These are phyloP conservation scores for Pontederia paniculata DNA, from an alignment of 176 grass and related monocot genomes.

Conservation along the genomic window DNA sequence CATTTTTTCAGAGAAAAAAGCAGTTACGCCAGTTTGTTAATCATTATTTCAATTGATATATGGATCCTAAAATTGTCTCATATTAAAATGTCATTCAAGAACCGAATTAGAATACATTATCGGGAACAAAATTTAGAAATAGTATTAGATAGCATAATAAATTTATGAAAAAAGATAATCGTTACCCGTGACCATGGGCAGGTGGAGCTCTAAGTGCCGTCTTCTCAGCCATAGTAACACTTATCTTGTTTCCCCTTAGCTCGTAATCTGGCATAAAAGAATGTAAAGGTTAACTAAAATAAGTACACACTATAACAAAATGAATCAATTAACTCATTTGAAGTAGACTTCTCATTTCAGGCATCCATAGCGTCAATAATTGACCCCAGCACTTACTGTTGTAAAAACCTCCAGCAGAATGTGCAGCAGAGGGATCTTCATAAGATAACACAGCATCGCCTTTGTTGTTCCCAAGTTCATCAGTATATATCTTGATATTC, in stretches of 20 bases:
- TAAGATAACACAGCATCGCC: conserved; percentile 85
- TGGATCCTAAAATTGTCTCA: no score
- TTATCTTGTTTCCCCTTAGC: conserved; percentile 80
- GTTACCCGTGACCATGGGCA: conserved; percentile 66
- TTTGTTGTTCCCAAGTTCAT: conserved; percentile 63
- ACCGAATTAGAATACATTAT: no score
- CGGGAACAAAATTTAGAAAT: no score
- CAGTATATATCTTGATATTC: conserved; percentile 93
- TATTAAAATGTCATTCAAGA: no score
- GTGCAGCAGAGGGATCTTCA: conserved; percentile 83
- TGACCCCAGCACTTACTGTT: conserved; percentile 39
- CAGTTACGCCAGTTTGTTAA: no score
- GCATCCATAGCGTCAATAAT: not conserved
- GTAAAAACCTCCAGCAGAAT: conserved; percentile 79
- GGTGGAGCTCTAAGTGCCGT: conserved; percentile 69
- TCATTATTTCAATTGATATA: no score
- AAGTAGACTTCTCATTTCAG: no score
- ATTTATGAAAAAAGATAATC: not conserved
- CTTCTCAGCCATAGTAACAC: conserved; percentile 84
- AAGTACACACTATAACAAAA: not conserved
- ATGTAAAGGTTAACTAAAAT: conserved; percentile 17
- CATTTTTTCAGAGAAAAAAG: no score
- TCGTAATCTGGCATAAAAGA: conserved; percentile 51
- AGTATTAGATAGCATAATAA: conserved; percentile 19
- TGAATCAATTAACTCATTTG: no score